phyloP scores from a whole-genome alignment of 805 yeast species.

The Hanseniaspora pseudoguilliermondii region DNA sequence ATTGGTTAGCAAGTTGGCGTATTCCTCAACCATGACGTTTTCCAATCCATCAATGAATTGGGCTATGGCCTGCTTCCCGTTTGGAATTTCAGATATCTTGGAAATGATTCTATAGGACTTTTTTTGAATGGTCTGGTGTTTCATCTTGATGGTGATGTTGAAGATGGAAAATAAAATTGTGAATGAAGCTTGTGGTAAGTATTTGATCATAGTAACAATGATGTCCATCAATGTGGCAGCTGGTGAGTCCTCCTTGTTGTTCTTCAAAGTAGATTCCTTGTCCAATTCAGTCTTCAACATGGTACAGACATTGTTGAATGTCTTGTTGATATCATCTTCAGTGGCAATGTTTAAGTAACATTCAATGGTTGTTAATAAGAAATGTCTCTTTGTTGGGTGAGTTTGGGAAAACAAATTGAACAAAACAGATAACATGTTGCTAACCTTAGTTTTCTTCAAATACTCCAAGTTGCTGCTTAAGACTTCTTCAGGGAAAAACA shows the following conservation, averaged over 20 bases:
- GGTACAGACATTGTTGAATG: constrained; percentile 77
- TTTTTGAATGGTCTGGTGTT: constrained; percentile 66
- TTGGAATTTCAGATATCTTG: constrained; percentile 54
- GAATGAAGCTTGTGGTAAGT: constrained; percentile 59
- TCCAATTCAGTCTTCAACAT: constrained; percentile 65
- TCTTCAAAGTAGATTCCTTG: constrained; percentile 32
- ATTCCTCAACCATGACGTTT: constrained; percentile 43
- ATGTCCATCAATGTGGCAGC: constrained; percentile 86
- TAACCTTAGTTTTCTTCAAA: constrained; percentile 44
- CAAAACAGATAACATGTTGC: constrained; percentile 71
- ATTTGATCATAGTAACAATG: constrained; percentile 73
- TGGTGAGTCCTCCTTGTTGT: constrained; percentile 35
- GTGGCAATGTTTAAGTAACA: constrained; percentile 60
- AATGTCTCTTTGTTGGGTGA: constrained; percentile 68
- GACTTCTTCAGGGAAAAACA: constrained; percentile 44
- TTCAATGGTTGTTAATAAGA: constrained; percentile 75
- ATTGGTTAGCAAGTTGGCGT: constrained; percentile 48
- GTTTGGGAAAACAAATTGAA: constrained; percentile 92
- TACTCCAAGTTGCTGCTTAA: constrained; percentile 49
- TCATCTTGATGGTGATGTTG: constrained; percentile 46
- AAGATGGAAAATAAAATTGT: constrained; percentile 69
- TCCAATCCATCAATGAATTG: constrained; percentile 47
- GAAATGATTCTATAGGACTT: constrained; percentile 73
- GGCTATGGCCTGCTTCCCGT: constrained; percentile 44
- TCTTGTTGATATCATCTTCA: constrained; percentile 50